These are phyloP conservation scores for Thraustochytrium sp. DNA, from an alignment of 352 stramenopile species.

Conservation along the genomic window DNA sequence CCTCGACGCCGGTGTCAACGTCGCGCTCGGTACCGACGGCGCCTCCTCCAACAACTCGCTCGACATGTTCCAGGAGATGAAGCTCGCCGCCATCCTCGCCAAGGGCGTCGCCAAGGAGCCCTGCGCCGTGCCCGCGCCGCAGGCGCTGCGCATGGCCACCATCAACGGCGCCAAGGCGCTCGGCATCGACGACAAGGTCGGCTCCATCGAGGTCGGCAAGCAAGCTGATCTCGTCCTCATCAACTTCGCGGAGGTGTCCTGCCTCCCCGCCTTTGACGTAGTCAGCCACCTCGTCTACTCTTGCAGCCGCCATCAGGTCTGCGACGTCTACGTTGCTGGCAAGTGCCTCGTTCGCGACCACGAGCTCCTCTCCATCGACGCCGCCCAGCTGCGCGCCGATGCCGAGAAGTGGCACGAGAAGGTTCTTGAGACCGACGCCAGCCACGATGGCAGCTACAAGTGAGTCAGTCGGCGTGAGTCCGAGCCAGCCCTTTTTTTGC, in stretches of 20 bases:
- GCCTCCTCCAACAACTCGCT: conserved; percentile 78
- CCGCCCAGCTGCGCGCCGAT: conserved; percentile 54
- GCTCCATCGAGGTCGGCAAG: conserved; percentile 74
- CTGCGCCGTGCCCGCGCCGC: conserved; percentile 50
- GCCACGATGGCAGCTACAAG: conserved; percentile 14
- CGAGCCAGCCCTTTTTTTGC: no score
- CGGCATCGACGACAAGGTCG: conserved; percentile 67
- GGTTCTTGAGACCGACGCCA: conserved; percentile 44
- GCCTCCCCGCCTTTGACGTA: conserved; percentile 76
- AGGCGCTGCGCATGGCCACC: conserved; percentile 72
- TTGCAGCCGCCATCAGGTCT: conserved; percentile 69
- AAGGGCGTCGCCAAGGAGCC: conserved; percentile 66
- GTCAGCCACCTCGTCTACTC: conserved; percentile 78
- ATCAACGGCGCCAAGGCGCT: conserved; percentile 77
- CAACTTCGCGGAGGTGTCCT: conserved; percentile 68
- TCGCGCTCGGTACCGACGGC: conserved; percentile 73
- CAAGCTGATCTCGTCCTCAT: conserved; percentile 71
- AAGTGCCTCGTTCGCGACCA: conserved; percentile 65
- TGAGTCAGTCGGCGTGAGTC: no score
- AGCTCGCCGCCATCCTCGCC: conserved; percentile 70
- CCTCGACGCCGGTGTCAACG: conserved; percentile 69
- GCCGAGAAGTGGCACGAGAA: conserved; percentile 46
- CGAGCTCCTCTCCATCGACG: conserved; percentile 71
- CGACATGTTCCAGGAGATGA: conserved; percentile 80
- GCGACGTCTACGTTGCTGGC: conserved; percentile 78